phyloP scores from a whole-genome alignment of 805 yeast species.

The Hanseniaspora taiwanica region DNA sequence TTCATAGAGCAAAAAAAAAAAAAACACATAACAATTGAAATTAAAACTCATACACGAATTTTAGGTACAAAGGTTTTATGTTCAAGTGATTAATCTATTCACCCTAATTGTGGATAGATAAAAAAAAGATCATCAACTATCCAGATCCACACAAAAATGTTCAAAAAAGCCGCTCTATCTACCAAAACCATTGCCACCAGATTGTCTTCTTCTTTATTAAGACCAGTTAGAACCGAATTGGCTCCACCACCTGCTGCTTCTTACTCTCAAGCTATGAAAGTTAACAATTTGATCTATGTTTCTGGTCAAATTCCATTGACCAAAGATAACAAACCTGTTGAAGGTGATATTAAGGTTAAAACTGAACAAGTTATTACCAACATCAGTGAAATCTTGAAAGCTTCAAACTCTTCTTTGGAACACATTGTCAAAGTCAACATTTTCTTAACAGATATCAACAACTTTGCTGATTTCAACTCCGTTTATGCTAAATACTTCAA shows the following conservation, averaged over 20 bases:
- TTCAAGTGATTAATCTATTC: too few species aligned
- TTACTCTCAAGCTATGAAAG: conserved; percentile 91
- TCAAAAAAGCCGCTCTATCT: conserved; percentile 3
- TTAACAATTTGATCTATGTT: conserved; percentile 74
- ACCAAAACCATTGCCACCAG: conserved; percentile 2
- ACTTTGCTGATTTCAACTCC: conserved; percentile 73
- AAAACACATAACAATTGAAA: too few species aligned
- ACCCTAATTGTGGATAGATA: too few species aligned
- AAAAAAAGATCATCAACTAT: too few species aligned
- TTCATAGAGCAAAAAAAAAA: too few species aligned
- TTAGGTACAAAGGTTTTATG: too few species aligned
- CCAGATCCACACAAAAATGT: conserved; percentile 3
- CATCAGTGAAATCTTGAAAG: conserved; percentile 60
- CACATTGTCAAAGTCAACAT: conserved; percentile 78
- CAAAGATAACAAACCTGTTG: conserved; percentile 64
- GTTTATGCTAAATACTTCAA: conserved; percentile 70
- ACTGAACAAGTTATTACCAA: conserved; percentile 65
- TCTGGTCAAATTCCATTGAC: conserved; percentile 94
- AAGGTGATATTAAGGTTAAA: conserved; percentile 63
- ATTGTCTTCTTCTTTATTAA: conserved; percentile 17
- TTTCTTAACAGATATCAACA: conserved; percentile 81
- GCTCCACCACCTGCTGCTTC: conserved; percentile 98
- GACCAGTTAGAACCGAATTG: conserved; percentile 47
- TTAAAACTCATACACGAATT: too few species aligned
- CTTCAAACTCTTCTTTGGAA: conserved; percentile 71